These are phyloP conservation scores for Skeletonema menzelii DNA, from an alignment of 108 stramenopile species.

Conservation along the genomic window DNA sequence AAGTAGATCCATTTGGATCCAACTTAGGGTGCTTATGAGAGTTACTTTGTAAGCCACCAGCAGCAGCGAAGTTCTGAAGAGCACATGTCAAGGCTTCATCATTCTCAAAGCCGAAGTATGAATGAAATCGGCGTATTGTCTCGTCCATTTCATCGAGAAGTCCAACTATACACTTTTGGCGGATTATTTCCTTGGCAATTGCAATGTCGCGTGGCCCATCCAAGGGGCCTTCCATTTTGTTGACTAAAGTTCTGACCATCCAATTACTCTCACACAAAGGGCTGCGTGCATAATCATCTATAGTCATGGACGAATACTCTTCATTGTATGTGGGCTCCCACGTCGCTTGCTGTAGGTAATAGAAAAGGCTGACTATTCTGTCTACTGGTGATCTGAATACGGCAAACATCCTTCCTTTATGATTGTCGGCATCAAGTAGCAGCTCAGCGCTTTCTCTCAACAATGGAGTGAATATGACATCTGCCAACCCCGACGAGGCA, in stretches of 20 bases:
- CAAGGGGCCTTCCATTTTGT: slow-evolving; percentile 46
- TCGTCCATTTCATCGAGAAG: slow-evolving; percentile 46
- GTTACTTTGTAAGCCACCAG: slow-evolving; percentile 24
- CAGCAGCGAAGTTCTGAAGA: slow-evolving; percentile 19
- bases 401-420: slow-evolving; percentile 43
- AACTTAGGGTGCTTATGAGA: slow-evolving; percentile 40
- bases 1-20: slow-evolving; percentile 38
- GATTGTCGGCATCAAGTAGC: slow-evolving; percentile 22
- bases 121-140: slow-evolving; percentile 41
- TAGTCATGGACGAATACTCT: slow-evolving; percentile 34
- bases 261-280: slow-evolving; percentile 49
- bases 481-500: slow-evolving; percentile 33
- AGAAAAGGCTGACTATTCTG: slow-evolving; percentile 45
- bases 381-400: slow-evolving; percentile 49
- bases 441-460: slow-evolving; percentile 17
- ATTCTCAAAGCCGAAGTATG: slow-evolving; percentile 42
- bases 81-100: slow-evolving; percentile 36
- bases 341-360: slow-evolving; percentile 61
- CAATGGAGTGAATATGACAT: slow-evolving; percentile 45
- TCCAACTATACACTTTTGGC: slow-evolving; percentile 45
- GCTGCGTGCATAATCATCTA: slow-evolving; percentile 51
- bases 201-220: slow-evolving; percentile 32
- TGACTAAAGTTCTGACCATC: slow-evolving; percentile 51
- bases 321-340: slow-evolving; percentile 57
- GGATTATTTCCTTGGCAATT: slow-evolving; percentile 46